Evolutionary conservation across 768 basidiomycete genomes (phyloP).

Genomic region (Tricholoma matsutake): DNA sequence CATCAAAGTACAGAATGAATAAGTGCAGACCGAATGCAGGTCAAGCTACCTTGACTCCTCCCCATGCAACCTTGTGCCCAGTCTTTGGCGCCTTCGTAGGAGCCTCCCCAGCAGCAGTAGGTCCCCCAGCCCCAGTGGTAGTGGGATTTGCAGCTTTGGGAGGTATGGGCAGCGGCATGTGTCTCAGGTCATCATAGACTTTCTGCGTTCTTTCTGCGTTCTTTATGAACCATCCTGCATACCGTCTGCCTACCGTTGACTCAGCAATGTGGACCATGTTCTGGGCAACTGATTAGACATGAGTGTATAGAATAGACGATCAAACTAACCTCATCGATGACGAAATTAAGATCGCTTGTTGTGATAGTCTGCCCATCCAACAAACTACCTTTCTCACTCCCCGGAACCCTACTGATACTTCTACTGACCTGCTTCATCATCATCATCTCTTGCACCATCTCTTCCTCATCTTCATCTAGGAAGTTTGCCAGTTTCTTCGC

Average conservation of each 20-base stretch:
- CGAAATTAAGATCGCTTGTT: slow-evolving; percentile 93
- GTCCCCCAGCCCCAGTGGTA: slow-evolving; percentile 21
- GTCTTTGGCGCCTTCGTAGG: slow-evolving; percentile 30
- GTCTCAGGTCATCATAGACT: slow-evolving; percentile 75
- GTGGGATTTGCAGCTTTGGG: slow-evolving; percentile 23
- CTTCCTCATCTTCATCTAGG: slow-evolving; percentile 89
- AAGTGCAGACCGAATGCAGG: neutral
- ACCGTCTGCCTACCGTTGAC: slow-evolving; percentile 88
- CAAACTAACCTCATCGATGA: slow-evolving; percentile 80
- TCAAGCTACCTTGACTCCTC: slow-evolving; percentile 39
- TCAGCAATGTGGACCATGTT: slow-evolving; percentile 97
- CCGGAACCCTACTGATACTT: slow-evolving; percentile 66
- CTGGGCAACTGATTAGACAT: slow-evolving; percentile 35
- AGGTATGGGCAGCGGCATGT: slow-evolving; percentile 42
- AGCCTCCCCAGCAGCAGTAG: slow-evolving; percentile 20
- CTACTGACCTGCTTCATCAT: slow-evolving; percentile 87
- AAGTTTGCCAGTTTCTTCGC: slow-evolving; percentile 90
- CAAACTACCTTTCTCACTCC: slow-evolving; percentile 51
- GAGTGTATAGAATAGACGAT: neutral
- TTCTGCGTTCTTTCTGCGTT: slow-evolving; percentile 91
- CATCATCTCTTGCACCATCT: slow-evolving; percentile 96
- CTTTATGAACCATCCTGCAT: slow-evolving; percentile 97
- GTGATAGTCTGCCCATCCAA: slow-evolving; percentile 85
- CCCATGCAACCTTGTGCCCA: slow-evolving; percentile 62
- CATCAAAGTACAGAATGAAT: neutral